Evolutionary conservation across 1,139 yeast species (phyloP).

Genomic region (Yamadazyma dushanensis): DNA sequence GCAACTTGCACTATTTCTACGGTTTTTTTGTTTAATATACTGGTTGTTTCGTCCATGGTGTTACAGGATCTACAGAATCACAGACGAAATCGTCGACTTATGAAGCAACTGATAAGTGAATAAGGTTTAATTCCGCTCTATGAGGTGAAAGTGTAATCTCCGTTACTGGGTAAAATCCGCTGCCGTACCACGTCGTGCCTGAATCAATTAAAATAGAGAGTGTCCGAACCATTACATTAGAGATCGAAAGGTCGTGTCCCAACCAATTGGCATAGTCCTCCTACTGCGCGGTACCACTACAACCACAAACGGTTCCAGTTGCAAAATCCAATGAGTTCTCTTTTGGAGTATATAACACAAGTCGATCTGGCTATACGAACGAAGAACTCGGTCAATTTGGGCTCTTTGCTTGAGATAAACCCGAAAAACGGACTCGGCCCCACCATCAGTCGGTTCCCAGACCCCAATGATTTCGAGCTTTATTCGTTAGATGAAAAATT

Average conservation of each 20-base stretch:
- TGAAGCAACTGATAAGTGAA: too few species aligned
- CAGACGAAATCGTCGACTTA: too few species aligned
- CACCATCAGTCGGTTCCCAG: slow-evolving; percentile 28
- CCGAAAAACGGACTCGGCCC: slow-evolving; percentile 32
- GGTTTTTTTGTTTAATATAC: too few species aligned
- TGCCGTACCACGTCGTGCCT: too few species aligned
- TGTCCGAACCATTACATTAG: too few species aligned
- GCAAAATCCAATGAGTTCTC: slow-evolving; percentile 2
- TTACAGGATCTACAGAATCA: too few species aligned
- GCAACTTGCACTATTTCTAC: too few species aligned
- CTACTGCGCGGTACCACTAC: slow-evolving; percentile 1
- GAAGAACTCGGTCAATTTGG: slow-evolving; percentile 21
- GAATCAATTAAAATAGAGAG: too few species aligned
- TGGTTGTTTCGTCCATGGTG: too few species aligned
- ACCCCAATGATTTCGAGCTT: slow-evolving; percentile 43
- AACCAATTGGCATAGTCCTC: not conserved
- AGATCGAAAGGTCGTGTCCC: not conserved
- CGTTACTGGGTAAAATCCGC: too few species aligned
- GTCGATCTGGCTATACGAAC: slow-evolving; percentile 6
- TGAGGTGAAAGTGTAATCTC: too few species aligned
- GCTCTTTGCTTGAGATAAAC: slow-evolving; percentile 32
- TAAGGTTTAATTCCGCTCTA: too few species aligned
- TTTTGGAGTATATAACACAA: slow-evolving; percentile 5
- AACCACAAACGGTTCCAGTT: not conserved
- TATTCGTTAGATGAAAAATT: slow-evolving; percentile 38